Percentiles rank a stretch among this genome's conserved stretches.
These are phyloP conservation scores for Ceratocystis cubensis DNA, from an alignment of 2,329 filamentous ascomycete species.

Conservation along the genomic window DNA sequence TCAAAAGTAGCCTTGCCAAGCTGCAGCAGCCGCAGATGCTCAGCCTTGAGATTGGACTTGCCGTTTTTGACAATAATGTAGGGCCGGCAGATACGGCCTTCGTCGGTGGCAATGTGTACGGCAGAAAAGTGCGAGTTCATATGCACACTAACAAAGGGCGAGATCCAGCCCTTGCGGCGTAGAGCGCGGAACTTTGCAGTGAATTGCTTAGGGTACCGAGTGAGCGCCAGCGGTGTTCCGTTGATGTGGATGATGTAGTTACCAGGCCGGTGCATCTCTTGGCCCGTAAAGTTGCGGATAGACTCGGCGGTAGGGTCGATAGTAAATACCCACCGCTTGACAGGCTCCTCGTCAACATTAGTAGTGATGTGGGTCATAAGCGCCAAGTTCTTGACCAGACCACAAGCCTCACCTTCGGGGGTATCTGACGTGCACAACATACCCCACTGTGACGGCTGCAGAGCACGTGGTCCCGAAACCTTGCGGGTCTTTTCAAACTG, in stretches of 20 bases:
- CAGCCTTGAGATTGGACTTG: constrained; percentile 63
- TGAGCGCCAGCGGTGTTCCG: constrained; percentile 83
- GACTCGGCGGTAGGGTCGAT: constrained; percentile 74
- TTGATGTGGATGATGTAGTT: constrained; percentile 90
- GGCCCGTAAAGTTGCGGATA: constrained; percentile 57
- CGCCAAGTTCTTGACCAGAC: constrained; percentile 93
- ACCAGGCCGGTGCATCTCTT: constrained; percentile 73
- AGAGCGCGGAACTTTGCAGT: constrained; percentile 73
- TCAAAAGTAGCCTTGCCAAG: constrained; percentile 81
- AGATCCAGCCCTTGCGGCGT: constrained; percentile 79
- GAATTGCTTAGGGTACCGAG: constrained; percentile 75
- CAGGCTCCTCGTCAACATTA: constrained; percentile 82
- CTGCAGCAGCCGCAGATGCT: constrained; percentile 69
- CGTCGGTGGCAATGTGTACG: constrained; percentile 91
- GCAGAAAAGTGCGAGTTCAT: constrained; percentile 87
- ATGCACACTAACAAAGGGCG: constrained; percentile 91
- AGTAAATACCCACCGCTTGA: constrained; percentile 73
- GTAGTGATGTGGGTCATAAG: constrained; percentile 99
- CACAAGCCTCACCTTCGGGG: constrained; percentile 95
- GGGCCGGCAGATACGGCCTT: constrained; percentile 89
- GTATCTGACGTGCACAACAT: constrained; percentile 98
- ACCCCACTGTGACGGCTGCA: constrained; percentile 95
- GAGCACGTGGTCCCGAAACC: constrained; percentile 84
- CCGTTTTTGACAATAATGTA: constrained; percentile 90
- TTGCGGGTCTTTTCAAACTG: constrained; percentile 99